Conservation (phyloP, 805 yeast genomes). For the Yarrowia sp. region DNA sequence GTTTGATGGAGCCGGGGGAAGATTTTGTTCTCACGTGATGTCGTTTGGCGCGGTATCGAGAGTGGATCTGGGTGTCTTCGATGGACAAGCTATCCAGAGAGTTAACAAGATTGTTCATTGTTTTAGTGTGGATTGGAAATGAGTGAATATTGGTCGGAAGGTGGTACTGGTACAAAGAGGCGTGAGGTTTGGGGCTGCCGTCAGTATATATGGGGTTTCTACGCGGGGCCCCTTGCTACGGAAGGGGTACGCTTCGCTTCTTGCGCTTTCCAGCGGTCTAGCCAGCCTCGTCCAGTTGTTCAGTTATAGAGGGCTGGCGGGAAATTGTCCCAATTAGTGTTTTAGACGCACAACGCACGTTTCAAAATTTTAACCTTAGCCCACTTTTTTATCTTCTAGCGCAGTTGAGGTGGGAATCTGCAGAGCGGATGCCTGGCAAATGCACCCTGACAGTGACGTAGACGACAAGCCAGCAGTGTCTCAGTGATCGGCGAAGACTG, state of each 20-base stretch:
- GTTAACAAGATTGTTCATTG: neutral
- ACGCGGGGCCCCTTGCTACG: neutral
- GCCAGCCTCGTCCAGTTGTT: neutral
- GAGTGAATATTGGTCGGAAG: slow-evolving; percentile 17
- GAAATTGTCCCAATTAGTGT: slow-evolving; percentile 2
- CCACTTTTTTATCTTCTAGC: neutral
- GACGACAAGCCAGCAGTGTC: neutral
- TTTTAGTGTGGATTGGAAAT: neutral
- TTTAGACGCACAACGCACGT: neutral
- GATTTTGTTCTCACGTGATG: neutral
- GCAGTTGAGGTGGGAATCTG: neutral
- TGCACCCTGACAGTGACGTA: neutral
- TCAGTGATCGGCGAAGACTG: neutral
- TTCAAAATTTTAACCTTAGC: neutral
- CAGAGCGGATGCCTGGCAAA: neutral
- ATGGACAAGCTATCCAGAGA: neutral
- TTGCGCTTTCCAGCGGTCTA: neutral
- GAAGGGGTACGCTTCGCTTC: neutral
- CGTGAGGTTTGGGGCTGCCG: neutral
- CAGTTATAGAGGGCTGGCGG: neutral
- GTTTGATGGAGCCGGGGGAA: slow-evolving; percentile 2
- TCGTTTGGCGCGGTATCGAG: slow-evolving; percentile 6
- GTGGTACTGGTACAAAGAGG: neutral
- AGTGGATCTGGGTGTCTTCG: neutral
- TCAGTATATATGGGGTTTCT: neutral